These are phyloP conservation scores for Fusarium tupiense DNA, from an alignment of 2,329 filamentous ascomycete genomes.

Conservation along the genomic window DNA sequence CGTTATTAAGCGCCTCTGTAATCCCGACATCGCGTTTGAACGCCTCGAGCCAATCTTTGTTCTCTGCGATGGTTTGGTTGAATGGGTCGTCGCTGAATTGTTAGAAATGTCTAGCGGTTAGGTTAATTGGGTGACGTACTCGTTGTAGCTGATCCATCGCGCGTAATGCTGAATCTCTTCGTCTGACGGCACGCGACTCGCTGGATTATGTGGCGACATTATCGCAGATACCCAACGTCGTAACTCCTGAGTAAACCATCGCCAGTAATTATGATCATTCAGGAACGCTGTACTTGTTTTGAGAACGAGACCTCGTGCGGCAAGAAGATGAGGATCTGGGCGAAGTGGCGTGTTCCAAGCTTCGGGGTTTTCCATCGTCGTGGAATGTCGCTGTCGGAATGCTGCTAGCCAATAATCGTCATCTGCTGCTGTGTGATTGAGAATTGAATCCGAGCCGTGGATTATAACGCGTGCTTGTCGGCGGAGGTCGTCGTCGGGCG, in stretches of 20 bases:
- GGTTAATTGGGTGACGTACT: conserved; percentile 13
- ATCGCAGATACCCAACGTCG: conserved; percentile 39
- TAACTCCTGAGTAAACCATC: conserved; percentile 37
- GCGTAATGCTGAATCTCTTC: conserved; percentile 44
- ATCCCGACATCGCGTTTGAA: conserved; percentile 40
- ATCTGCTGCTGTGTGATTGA: conserved; percentile 36
- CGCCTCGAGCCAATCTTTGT: conserved; percentile 37
- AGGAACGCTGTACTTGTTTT: conserved; percentile 34
- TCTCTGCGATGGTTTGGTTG: conserved; percentile 41
- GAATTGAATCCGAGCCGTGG: conserved; percentile 21
- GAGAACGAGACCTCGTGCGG: conserved; percentile 18
- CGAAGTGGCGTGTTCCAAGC: background rate
- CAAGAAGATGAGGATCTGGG: conserved; percentile 8
- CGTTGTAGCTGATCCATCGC: conserved; percentile 41
- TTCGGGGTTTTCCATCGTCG: background rate
- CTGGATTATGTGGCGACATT: conserved; percentile 40
- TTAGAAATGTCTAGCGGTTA: background rate
- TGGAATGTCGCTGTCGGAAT: conserved; percentile 37
- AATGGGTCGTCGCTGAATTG: conserved; percentile 39
- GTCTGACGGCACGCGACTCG: conserved; percentile 34
- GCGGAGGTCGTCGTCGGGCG: conserved; percentile 27
- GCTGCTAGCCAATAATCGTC: conserved; percentile 38
- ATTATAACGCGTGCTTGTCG: conserved; percentile 35
- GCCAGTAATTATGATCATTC: conserved; percentile 40
- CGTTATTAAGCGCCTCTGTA: background rate